Base-by-base conservation (phyloP, 192 early-diverging fungal species). In the Geranomyces michiganensis region DNA sequence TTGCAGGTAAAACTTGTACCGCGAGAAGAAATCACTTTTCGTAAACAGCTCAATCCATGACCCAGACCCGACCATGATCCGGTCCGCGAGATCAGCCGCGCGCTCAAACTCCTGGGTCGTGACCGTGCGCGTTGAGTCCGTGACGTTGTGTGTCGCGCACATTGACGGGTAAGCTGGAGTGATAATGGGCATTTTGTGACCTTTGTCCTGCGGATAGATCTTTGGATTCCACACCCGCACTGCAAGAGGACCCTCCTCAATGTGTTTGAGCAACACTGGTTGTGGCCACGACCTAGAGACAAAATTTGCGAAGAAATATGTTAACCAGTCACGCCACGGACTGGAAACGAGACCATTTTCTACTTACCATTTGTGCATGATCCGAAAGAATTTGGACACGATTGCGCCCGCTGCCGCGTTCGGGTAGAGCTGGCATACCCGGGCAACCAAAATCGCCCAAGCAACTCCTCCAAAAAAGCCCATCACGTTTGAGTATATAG, bases 381-480 rank as follows among this genome's bases (percentile, higher is more conserved):
- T 92, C 8, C 84, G 76, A 78, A 99, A 99, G 74, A 97, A 99
- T 49, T 91, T 85, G 21, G 85, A 80, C 4, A 99, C 92, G 56
- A 99, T 92, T 1, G 88, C 80, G 21, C 90, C 91, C 1, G 93
- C 93, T 43, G 91, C 90, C 4, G 95, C 94, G 76, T 96, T 96
- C 4, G 97, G 97, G 72, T 95, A 99, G 32, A 97, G 76, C 77
- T 99, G 97, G 76, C 94, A 96, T 30, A 97, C 90, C 27, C 96
- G 81, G 27, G 96, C 97, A 17, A 96, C 93, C 17, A 94, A 80
- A 90, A 99, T 97, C 6, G 97, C 96, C 97, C 97, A 99, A 4
- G 95, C 94, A 47, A 99, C 92, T 76, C 97, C 97, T 62, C 97
- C 97, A 81, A 99, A 86, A 76, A 99, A 99, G 26, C 97, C 97